phyloP scores from a whole-genome alignment of 2,329 filamentous ascomycete species.

The Colletotrichum gloeosporioides region DNA sequence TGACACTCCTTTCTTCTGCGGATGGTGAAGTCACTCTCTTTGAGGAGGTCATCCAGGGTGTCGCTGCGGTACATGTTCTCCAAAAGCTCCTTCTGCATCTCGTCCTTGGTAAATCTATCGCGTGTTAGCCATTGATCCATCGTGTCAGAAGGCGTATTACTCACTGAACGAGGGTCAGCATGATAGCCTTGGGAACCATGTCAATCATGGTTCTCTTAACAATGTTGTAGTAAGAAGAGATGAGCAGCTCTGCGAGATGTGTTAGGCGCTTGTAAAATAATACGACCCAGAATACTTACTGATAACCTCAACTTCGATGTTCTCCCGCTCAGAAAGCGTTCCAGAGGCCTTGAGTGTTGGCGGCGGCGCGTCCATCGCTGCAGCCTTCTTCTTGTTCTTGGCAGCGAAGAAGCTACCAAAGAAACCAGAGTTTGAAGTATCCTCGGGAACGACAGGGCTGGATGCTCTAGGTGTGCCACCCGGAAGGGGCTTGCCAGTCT shows the following conservation, averaged over 20 bases:
- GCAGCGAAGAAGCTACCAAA: conserved; percentile 98
- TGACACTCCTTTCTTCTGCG: conserved; percentile 96
- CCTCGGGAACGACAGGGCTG: conserved; percentile 72
- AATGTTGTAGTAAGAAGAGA: conserved; percentile 97
- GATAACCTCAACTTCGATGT: conserved; percentile 96
- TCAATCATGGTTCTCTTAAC: conserved; percentile 98
- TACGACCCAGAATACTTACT: conserved; percentile 64
- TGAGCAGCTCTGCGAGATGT: conserved; percentile 76
- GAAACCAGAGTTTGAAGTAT: conserved; percentile 75
- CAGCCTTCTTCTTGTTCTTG: conserved; percentile 99
- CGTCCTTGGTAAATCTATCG: conserved; percentile 76
- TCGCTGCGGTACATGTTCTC: conserved; percentile 96
- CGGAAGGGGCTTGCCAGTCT: conserved; percentile 94
- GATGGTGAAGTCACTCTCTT: conserved; percentile 97
- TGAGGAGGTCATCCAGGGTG: conserved; percentile 91
- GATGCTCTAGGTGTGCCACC: conserved; percentile 72
- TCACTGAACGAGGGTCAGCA: conserved; percentile 95
- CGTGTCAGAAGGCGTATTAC: conserved; percentile 35
- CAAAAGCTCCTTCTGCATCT: conserved; percentile 96
- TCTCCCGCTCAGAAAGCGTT: conserved; percentile 90
- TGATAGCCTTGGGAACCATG: conserved; percentile 99
- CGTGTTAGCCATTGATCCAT: background rate
- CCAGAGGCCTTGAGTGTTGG: conserved; percentile 93
- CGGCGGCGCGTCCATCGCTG: conserved; percentile 97
- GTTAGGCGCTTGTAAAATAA: conserved; percentile 12